Evolutionary conservation across 176 grass and related monocot genomes (phyloP).

Genomic region (Musa schizocarpa): DNA sequence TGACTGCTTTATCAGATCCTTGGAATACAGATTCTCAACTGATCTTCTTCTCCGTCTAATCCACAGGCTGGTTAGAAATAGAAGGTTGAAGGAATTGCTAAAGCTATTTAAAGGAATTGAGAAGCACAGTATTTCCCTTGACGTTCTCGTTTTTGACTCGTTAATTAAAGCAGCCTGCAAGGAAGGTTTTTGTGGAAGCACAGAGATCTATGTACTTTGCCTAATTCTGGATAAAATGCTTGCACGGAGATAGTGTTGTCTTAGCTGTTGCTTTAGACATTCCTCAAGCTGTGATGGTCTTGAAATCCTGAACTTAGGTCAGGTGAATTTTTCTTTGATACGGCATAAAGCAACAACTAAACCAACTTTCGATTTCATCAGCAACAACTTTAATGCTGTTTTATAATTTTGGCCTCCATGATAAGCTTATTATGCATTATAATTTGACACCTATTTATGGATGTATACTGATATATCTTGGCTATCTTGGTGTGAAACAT

Average conservation of each 20-base stretch:
- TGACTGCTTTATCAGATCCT: conserved; percentile 30
- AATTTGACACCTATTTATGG: neutral
- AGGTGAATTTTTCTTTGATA: neutral
- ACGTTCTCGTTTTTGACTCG: conserved; percentile 34
- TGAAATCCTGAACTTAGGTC: neutral
- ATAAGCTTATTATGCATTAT: neutral
- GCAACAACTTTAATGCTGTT: neutral
- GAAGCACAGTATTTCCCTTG: conserved; percentile 21
- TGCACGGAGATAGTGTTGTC: conserved; percentile 25
- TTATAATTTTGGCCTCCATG: neutral
- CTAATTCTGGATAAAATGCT: conserved; percentile 59
- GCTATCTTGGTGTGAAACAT: neutral
- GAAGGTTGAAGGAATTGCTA: conserved; percentile 32
- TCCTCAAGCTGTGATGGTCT: neutral
- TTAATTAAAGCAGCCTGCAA: conserved; percentile 49
- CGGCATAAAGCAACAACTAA: neutral
- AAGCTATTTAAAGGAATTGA: conserved; percentile 29
- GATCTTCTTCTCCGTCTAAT: conserved; percentile 41
- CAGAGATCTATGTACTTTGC: conserved; percentile 28
- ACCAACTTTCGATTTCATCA: neutral
- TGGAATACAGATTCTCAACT: conserved; percentile 36
- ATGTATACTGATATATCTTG: neutral
- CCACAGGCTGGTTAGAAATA: conserved; percentile 43
- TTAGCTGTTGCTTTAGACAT: neutral
- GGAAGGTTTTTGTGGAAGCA: conserved; percentile 36